These are phyloP conservation scores for Trichosporon ovoides DNA, from an alignment of 1,284 basidiomycete genomes.

Conservation along the genomic window DNA sequence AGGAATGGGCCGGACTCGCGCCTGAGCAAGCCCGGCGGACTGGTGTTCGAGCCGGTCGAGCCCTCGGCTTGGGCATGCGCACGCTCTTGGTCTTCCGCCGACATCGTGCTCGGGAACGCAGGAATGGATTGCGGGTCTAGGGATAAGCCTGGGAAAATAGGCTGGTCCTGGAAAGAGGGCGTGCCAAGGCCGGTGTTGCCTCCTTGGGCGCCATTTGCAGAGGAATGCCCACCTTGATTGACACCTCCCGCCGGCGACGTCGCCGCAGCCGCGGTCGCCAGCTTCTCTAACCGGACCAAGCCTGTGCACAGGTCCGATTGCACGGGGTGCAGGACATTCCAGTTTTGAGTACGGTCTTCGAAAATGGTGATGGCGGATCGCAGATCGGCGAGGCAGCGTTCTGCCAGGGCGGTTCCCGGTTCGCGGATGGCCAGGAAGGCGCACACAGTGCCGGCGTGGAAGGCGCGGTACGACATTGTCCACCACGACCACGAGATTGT, in stretches of 20 bases:
- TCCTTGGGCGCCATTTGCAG: background rate
- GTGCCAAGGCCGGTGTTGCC: slow-evolving; percentile 1
- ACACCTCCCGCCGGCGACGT: slow-evolving; percentile 8
- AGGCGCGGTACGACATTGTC: slow-evolving; percentile 45
- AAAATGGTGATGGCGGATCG: slow-evolving; percentile 42
- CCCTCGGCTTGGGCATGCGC: background rate
- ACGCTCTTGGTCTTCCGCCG: background rate
- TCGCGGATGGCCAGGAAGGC: slow-evolving; percentile 47
- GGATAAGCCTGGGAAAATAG: slow-evolving; percentile 3
- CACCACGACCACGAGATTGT: slow-evolving; percentile 48
- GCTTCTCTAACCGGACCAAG: slow-evolving; percentile 41
- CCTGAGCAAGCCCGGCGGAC: background rate
- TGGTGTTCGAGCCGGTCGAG: background rate
- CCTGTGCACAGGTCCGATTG: slow-evolving; percentile 44
- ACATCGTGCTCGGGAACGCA: slow-evolving; percentile 1
- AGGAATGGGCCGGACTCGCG: slow-evolving; percentile 17
- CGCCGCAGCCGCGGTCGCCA: slow-evolving; percentile 28
- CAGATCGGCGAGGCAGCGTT: slow-evolving; percentile 40
- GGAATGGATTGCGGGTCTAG: slow-evolving; percentile 1
- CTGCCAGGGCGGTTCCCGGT: slow-evolving; percentile 37
- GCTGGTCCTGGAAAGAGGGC: slow-evolving; percentile 1
- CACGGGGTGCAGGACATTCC: slow-evolving; percentile 45
- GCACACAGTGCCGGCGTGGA: slow-evolving; percentile 47
- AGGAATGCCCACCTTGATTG: slow-evolving; percentile 2
- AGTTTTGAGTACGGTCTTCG: slow-evolving; percentile 36